These are phyloP conservation scores for Alternaria arborescens DNA, from an alignment of 2,329 filamentous ascomycete species.

Conservation along the genomic window DNA sequence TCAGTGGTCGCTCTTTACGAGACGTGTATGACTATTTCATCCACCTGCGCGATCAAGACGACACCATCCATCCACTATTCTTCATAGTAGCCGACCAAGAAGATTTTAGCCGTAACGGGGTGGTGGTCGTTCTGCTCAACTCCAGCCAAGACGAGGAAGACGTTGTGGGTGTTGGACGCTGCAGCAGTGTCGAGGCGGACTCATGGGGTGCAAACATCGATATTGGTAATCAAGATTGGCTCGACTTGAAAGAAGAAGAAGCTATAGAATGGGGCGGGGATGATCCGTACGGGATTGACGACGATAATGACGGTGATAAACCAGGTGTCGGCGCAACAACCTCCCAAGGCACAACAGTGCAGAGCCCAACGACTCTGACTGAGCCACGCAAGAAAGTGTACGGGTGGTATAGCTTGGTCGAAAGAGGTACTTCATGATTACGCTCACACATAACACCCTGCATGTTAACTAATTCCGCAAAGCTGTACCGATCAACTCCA, in stretches of 20 bases:
- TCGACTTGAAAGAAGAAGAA: slow-evolving; percentile 6
- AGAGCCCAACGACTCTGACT: neutral
- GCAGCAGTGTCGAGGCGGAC: slow-evolving; percentile 3
- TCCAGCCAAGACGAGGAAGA: slow-evolving; percentile 8
- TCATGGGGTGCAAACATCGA: slow-evolving; percentile 8
- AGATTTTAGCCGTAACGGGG: neutral
- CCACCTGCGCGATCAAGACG: slow-evolving; percentile 4
- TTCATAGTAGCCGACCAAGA: slow-evolving; percentile 11
- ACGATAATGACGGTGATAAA: neutral
- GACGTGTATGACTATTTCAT: slow-evolving; percentile 10
- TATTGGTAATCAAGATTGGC: slow-evolving; percentile 9
- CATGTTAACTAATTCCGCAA: neutral
- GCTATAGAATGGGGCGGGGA: neutral
- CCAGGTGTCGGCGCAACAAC: neutral
- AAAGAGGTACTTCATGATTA: neutral
- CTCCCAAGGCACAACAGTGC: neutral
- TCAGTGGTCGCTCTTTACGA: slow-evolving; percentile 7
- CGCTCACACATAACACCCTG: neutral
- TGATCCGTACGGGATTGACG: neutral
- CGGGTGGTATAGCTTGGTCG: slow-evolving; percentile 5
- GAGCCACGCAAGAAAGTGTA: neutral
- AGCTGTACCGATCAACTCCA: slow-evolving; percentile 6
- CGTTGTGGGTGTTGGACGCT: slow-evolving; percentile 3
- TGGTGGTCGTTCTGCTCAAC: slow-evolving; percentile 7
- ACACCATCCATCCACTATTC: slow-evolving; percentile 8